These are phyloP conservation scores for Ceratocystis ficicola DNA, from an alignment of 2,329 filamentous ascomycete species.

Conservation along the genomic window DNA sequence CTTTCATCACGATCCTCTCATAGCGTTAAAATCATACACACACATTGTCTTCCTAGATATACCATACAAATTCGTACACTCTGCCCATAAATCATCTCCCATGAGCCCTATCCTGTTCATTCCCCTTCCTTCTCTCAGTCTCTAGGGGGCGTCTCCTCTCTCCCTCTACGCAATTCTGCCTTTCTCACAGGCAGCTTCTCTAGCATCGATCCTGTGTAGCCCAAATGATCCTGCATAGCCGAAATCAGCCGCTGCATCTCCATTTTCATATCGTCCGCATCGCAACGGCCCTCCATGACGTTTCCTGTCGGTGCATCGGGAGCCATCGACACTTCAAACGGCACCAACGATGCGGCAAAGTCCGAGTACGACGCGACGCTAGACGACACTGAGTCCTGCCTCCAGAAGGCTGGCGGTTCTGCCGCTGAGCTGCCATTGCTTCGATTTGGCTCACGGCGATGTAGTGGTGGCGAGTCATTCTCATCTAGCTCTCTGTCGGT, in stretches of 20 bases:
- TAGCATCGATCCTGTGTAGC: conserved; percentile 21
- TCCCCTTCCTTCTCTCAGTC: background rate
- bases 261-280: conserved; percentile 19
- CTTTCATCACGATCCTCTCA: too few relatives aligned
- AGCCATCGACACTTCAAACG: conserved; percentile 18
- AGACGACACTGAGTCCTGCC: conserved; percentile 9
- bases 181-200: conserved; percentile 20
- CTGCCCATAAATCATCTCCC: background rate
- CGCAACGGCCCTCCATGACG: conserved; percentile 21
- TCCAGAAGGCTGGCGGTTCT: conserved; percentile 12
- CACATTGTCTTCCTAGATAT: background rate
- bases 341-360: conserved; percentile 16
- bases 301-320: conserved; percentile 13
- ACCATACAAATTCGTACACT: background rate
- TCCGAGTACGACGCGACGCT: conserved; percentile 15
- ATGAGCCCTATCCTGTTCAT: background rate
- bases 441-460: background rate
- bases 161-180: conserved; percentile 18
- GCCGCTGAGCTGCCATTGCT: conserved; percentile 10
- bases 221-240: conserved; percentile 20
- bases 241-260: conserved; percentile 21
- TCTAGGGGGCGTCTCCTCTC: conserved; percentile 17
- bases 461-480: conserved; percentile 16
- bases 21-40: background rate
- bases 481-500: background rate